A percentile compares a stretch with the other conserved stretches of the same genome.
These are phyloP conservation scores for Eragrostis nindensis DNA, from an alignment of 176 grass and related monocot genomes.

Conservation along the genomic window DNA sequence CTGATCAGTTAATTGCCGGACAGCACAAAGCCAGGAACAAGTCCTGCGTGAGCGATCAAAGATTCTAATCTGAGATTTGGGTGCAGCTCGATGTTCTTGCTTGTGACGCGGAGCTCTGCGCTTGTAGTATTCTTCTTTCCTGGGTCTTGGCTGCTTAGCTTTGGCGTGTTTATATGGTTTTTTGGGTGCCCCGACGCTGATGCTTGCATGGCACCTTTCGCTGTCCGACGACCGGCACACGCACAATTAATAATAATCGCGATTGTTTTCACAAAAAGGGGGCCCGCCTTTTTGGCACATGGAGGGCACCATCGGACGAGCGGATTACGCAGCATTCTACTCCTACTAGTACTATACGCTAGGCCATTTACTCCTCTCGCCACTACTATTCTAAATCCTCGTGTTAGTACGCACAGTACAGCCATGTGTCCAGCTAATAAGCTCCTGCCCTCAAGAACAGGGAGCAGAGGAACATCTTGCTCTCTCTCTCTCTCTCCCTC, in stretches of 20 bases:
- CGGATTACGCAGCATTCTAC: not conserved
- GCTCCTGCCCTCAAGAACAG: not conserved
- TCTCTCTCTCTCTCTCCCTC: not conserved
- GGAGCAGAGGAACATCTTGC: not conserved
- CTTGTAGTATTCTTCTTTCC: not conserved
- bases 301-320: constrained; percentile 17
- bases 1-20: not conserved
- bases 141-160: not conserved
- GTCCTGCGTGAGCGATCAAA: not conserved
- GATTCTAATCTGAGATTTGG: not conserved
- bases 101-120: constrained; percentile 6
- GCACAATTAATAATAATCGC: constrained; percentile 19
- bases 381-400: not conserved
- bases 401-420: constrained; percentile 1
- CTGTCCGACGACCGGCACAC: constrained; percentile 26
- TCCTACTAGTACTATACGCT: not conserved
- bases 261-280: constrained; percentile 36
- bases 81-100: constrained; percentile 10
- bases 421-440: not conserved
- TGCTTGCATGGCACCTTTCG: constrained; percentile 26
- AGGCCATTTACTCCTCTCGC: not conserved
- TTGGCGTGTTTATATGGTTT: constrained; percentile 32
- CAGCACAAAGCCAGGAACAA: not conserved
- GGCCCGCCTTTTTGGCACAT: constrained; percentile 33
- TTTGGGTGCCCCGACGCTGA: not conserved